Conservation (phyloP, 192 early-diverging fungal species). For the Haplosporangium gracile region DNA sequence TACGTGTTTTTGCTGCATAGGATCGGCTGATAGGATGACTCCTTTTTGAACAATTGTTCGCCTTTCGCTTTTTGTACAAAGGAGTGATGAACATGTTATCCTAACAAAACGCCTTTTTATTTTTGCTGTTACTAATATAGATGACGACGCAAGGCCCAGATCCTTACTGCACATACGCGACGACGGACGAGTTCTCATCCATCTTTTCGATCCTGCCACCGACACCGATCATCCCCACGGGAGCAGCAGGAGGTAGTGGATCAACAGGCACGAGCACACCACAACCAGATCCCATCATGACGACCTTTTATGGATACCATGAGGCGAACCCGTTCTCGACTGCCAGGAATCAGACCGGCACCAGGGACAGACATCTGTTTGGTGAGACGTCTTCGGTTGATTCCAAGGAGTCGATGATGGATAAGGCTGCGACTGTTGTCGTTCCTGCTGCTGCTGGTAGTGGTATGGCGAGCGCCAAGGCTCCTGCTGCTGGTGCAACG, state of each 20-base stretch:
- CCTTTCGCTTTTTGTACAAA: background rate
- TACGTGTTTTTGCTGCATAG: slow-evolving; percentile 15
- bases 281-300: slow-evolving; percentile 35
- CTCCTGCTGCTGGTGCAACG: background rate
- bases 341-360: slow-evolving; percentile 29
- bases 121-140: slow-evolving; percentile 11
- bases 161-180: slow-evolving; percentile 62
- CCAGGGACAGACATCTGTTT: slow-evolving; percentile 44
- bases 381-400: slow-evolving; percentile 42
- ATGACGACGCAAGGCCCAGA: slow-evolving; percentile 63
- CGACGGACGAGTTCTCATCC: slow-evolving; percentile 59
- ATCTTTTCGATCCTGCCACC: slow-evolving; percentile 65
- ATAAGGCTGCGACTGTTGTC: slow-evolving; percentile 3
- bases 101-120: background rate
- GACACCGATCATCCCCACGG: slow-evolving; percentile 54
- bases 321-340: slow-evolving; percentile 45
- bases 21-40: background rate
- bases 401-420: slow-evolving; percentile 27
- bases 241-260: slow-evolving; percentile 7
- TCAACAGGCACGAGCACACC: slow-evolving; percentile 21
- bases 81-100: background rate
- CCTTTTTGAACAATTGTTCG: background rate
- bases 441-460: background rate
- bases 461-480: background rate
- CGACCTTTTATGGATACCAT: slow-evolving; percentile 52